Percentiles rank a stretch among this genome's conserved stretches.
Evolutionary conservation across 2,329 filamentous ascomycete genomes (phyloP).

Genomic region (Rhytidhysteron rufulum): DNA sequence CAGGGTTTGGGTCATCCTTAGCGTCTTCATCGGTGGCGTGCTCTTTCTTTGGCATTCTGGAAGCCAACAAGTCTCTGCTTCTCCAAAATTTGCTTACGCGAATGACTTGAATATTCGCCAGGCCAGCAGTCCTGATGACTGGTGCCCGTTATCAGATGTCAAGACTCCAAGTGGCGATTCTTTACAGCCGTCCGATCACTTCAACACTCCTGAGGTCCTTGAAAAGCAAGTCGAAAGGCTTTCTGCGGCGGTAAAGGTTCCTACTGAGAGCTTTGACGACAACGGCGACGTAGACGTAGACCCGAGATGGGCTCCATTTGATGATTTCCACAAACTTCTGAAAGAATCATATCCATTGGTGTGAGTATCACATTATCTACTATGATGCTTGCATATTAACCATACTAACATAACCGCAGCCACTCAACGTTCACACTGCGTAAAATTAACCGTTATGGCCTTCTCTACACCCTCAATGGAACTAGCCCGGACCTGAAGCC

Average conservation of each 20-base stretch:
- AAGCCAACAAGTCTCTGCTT: no score
- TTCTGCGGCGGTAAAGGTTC: constrained; percentile 46
- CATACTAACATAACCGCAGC: no score
- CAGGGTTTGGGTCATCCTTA: no score
- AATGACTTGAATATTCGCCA: no score
- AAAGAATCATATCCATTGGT: constrained; percentile 50
- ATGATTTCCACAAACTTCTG: constrained; percentile 48
- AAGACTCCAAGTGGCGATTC: not conserved
- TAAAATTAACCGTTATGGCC: constrained; percentile 52
- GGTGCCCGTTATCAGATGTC: constrained; percentile 4
- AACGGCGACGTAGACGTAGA: constrained; percentile 50
- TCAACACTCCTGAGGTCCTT: constrained; percentile 5
- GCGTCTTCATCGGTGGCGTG: no score
- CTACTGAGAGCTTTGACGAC: constrained; percentile 50
- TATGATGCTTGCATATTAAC: no score
- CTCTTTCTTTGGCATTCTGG: no score
- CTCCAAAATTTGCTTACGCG: no score
- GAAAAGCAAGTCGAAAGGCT: constrained; percentile 20
- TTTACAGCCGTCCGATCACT: constrained; percentile 2
- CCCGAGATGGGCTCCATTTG: constrained; percentile 53
- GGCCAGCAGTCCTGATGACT: constrained; percentile 4
- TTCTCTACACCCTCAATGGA: constrained; percentile 53
- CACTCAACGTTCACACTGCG: constrained; percentile 43
- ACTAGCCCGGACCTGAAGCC: constrained; percentile 46
- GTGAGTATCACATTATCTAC: constrained; percentile 7